Evolutionary conservation across 2,329 filamentous ascomycete genomes (phyloP).

Genomic region (Coniochaeta prunicola): DNA sequence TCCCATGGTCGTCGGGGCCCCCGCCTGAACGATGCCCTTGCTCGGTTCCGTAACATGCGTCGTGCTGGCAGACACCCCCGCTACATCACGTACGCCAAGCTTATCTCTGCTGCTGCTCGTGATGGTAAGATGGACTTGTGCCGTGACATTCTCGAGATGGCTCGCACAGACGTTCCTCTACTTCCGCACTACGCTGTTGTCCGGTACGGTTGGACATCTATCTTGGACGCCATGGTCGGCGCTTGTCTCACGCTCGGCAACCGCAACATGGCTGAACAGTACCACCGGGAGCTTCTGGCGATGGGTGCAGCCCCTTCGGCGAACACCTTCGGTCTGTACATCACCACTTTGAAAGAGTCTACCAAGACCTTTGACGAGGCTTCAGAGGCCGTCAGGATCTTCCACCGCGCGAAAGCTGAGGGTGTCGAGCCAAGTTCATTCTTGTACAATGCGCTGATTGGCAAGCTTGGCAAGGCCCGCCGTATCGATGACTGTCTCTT

Average conservation of each 20-base stretch:
- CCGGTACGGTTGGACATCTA: slow-evolving; percentile 92
- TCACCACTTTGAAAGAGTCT: slow-evolving; percentile 96
- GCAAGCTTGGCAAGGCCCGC: slow-evolving; percentile 94
- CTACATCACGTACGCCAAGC: slow-evolving; percentile 94
- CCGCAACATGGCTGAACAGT: slow-evolving; percentile 73
- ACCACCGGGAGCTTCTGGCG: slow-evolving; percentile 83
- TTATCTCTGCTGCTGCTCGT: slow-evolving; percentile 84
- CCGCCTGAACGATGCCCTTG: slow-evolving; percentile 72
- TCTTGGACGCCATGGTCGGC: slow-evolving; percentile 93
- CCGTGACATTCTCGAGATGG: slow-evolving; percentile 83
- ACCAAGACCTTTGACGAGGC: slow-evolving; percentile 98
- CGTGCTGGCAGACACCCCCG: slow-evolving; percentile 84
- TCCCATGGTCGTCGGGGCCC: slow-evolving; percentile 64
- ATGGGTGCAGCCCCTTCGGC: slow-evolving; percentile 90
- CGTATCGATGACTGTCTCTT: slow-evolving; percentile 97
- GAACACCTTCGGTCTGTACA: slow-evolving; percentile 97
- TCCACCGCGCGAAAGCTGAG: slow-evolving; percentile 86
- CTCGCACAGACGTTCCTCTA: slow-evolving; percentile 79
- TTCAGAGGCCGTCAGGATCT: slow-evolving; percentile 94
- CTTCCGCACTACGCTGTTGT: slow-evolving; percentile 79
- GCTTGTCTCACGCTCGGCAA: slow-evolving; percentile 80
- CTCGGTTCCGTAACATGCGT: slow-evolving; percentile 86
- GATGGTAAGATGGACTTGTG: slow-evolving; percentile 75
- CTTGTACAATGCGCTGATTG: slow-evolving; percentile 95
- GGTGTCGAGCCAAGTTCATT: slow-evolving; percentile 95